Evolutionary conservation across 2,329 filamentous ascomycete genomes (phyloP).

Genomic region (Arthrinium puccinioides): DNA sequence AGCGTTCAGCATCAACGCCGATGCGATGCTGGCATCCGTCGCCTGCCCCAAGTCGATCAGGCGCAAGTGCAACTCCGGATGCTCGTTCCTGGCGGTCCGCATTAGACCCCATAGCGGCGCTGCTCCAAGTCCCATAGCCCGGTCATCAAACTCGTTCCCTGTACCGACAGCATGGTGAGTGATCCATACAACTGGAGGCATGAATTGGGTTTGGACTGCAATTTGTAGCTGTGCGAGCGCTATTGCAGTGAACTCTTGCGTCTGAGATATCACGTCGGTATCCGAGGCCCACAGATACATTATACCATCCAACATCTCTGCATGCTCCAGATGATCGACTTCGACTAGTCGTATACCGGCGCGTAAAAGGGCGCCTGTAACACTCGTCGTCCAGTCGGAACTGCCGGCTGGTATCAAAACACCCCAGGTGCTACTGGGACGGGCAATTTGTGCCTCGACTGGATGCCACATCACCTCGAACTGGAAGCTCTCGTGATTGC

Average conservation of each 20-base stretch:
- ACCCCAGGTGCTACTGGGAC: slow-evolving; percentile 9
- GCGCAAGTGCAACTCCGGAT: slow-evolving; percentile 19
- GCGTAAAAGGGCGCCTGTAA: slow-evolving; percentile 6
- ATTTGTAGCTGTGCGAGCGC: slow-evolving; percentile 17
- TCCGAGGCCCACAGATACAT: slow-evolving; percentile 16
- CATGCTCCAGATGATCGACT: slow-evolving; percentile 10
- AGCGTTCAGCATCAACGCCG: slow-evolving; percentile 9
- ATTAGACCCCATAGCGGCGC: slow-evolving; percentile 20
- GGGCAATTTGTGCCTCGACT: slow-evolving; percentile 3
- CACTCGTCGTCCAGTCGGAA: slow-evolving; percentile 3
- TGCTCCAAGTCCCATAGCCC: slow-evolving; percentile 10
- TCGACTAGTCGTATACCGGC: slow-evolving; percentile 7
- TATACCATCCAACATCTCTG: slow-evolving; percentile 16
- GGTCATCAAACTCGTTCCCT: slow-evolving; percentile 10
- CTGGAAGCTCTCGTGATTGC: slow-evolving; percentile 5
- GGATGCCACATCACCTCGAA: slow-evolving; percentile 12
- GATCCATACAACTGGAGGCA: slow-evolving; percentile 15
- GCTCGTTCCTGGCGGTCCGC: slow-evolving; percentile 19
- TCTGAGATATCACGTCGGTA: slow-evolving; percentile 11
- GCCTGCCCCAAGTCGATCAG: slow-evolving; percentile 15
- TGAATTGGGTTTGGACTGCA: slow-evolving; percentile 11
- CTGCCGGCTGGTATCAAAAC: slow-evolving; percentile 6
- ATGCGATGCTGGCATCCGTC: slow-evolving; percentile 1
- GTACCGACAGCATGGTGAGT: slow-evolving; percentile 16
- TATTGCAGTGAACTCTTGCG: slow-evolving; percentile 9